These are phyloP conservation scores for Solanum gandarillasii DNA, from an alignment of 257 asterid species.

Conservation along the genomic window DNA sequence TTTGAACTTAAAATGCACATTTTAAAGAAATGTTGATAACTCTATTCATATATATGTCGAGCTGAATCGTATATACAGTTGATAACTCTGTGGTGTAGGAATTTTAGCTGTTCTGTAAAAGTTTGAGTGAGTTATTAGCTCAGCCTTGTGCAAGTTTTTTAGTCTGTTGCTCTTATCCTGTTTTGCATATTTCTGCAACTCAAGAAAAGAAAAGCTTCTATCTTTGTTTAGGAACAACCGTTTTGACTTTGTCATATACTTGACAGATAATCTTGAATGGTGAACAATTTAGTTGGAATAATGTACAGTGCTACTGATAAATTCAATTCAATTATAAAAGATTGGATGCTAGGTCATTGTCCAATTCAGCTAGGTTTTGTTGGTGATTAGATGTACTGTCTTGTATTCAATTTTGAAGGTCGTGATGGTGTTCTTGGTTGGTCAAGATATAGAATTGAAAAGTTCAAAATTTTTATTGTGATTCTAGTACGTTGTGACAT, in stretches of 20 bases:
- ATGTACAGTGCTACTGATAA: not conserved
- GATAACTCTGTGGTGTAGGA: not conserved
- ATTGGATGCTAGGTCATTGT: not conserved
- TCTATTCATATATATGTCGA: not conserved
- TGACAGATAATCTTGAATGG: not conserved
- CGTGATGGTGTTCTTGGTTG: not conserved
- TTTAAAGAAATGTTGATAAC: not conserved
- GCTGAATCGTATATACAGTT: not conserved
- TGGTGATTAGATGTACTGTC: too few relatives aligned
- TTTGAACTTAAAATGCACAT: not conserved
- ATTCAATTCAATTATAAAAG: not conserved
- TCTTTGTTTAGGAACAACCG: not conserved
- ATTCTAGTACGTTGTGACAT: not conserved
- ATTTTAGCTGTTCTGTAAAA: too few relatives aligned
- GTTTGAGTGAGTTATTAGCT: too few relatives aligned
- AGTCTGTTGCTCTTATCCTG: not conserved
- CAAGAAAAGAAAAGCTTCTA: not conserved
- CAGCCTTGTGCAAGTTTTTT: not conserved
- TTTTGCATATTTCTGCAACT: not conserved
- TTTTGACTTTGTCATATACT: not conserved
- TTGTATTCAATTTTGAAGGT: not conserved
- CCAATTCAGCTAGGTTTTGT: not conserved
- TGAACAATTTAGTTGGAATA: not conserved
- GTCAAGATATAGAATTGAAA: not conserved
- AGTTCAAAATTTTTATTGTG: not conserved